A percentile compares a stretch with the other conserved stretches of the same genome.
Evolutionary conservation across 73 alveolate species (phyloP).

Genomic region (Durusdinium trenchii): DNA sequence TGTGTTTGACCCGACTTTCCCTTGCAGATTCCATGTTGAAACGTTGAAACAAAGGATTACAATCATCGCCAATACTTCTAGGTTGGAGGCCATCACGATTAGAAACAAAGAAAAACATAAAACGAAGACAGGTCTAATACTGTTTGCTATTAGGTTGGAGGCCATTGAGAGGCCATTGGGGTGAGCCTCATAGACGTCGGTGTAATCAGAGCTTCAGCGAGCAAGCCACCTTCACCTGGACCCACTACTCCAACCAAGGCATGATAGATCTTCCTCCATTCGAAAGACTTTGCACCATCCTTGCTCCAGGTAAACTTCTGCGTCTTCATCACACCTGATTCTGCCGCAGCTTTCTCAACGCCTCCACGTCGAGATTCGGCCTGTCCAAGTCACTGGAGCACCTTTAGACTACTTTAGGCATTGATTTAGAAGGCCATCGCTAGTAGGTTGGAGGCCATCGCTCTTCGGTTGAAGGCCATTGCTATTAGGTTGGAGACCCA

Average conservation of each 20-base stretch:
- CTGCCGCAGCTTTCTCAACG: slow-evolving; percentile 87
- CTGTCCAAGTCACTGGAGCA: background rate
- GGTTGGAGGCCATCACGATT: background rate
- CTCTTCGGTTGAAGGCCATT: too few species aligned
- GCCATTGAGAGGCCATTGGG: background rate
- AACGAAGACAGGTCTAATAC: background rate
- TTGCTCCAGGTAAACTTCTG: slow-evolving; percentile 94
- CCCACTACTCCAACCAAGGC: slow-evolving; percentile 91
- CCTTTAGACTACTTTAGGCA: too few species aligned
- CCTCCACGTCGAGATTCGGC: slow-evolving; percentile 87
- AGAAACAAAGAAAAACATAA: background rate
- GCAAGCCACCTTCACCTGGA: slow-evolving; percentile 89
- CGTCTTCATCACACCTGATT: slow-evolving; percentile 82
- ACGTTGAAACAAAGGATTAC: too few species aligned
- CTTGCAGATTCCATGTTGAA: too few species aligned
- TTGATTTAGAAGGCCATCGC: too few species aligned
- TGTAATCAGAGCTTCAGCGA: slow-evolving; percentile 86
- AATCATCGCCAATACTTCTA: background rate
- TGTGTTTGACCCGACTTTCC: too few species aligned
- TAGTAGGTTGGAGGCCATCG: too few species aligned
- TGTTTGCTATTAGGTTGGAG: background rate
- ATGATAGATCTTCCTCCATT: slow-evolving; percentile 89
- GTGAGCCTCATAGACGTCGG: slow-evolving; percentile 86
- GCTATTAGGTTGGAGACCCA: too few species aligned
- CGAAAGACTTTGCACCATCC: slow-evolving; percentile 87